A percentile compares a stretch with the other conserved stretches of the same genome.
phyloP scores from a whole-genome alignment of 1,284 basidiomycete species.

The Ganoderma lingzhi region DNA sequence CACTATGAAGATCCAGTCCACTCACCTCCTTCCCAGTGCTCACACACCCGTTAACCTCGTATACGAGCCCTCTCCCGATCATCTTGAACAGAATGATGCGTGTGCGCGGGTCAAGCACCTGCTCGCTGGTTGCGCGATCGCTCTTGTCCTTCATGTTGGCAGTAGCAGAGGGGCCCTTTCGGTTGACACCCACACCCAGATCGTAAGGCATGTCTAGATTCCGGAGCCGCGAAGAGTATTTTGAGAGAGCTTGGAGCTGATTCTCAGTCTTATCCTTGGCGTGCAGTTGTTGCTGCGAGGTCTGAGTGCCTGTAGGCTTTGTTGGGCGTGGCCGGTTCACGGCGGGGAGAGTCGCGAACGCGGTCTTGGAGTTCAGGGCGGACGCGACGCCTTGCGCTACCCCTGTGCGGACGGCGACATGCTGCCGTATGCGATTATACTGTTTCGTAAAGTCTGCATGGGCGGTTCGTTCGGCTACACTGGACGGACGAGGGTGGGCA shows the following conservation, averaged over 20 bases:
- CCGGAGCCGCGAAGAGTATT: conserved; percentile 73
- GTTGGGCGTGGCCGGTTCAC: conserved; percentile 69
- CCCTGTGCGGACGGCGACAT: conserved; percentile 78
- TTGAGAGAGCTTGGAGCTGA: conserved; percentile 75
- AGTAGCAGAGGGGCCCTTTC: conserved; percentile 87
- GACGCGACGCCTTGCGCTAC: conserved; percentile 64
- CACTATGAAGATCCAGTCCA: conserved; percentile 12
- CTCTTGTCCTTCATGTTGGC: conserved; percentile 93
- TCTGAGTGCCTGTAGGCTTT: conserved; percentile 21
- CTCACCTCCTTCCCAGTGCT: conserved; percentile 95
- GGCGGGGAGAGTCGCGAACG: conserved; percentile 73
- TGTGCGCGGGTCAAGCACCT: conserved; percentile 93
- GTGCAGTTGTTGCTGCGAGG: conserved; percentile 14
- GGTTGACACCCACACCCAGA: conserved; percentile 84
- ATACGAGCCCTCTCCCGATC: conserved; percentile 86
- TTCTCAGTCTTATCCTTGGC: conserved; percentile 65
- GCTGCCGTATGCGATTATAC: conserved; percentile 91
- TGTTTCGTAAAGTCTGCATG: conserved; percentile 93
- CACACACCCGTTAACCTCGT: conserved; percentile 92
- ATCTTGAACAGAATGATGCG: conserved; percentile 93
- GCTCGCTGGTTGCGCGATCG: conserved; percentile 94
- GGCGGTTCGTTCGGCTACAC: conserved; percentile 29
- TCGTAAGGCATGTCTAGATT: conserved; percentile 79
- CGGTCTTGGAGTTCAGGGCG: conserved; percentile 52
- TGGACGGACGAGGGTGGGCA: background rate